A percentile compares a stretch with the other conserved stretches of the same genome.
These are phyloP conservation scores for Dionaea muscipula DNA, from an alignment of 179 eudicot species.

Conservation along the genomic window DNA sequence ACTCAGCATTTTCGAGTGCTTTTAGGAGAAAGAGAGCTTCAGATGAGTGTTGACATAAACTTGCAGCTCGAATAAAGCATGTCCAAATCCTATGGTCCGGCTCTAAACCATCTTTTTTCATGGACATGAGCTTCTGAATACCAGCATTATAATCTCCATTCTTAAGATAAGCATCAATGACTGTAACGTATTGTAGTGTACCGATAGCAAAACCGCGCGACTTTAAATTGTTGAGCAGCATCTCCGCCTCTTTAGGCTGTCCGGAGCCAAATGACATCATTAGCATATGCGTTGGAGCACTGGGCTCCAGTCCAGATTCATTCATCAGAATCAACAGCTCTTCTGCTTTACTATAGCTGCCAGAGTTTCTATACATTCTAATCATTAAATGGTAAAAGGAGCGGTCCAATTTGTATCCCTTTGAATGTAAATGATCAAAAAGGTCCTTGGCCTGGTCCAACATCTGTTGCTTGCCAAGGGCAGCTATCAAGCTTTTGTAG, in stretches of 20 bases:
- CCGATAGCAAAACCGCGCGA: slow-evolving; percentile 39
- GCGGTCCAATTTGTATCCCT: slow-evolving; percentile 66
- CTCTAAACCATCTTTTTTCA: slow-evolving; percentile 70
- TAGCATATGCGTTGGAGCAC: slow-evolving; percentile 90
- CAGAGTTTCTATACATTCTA: slow-evolving; percentile 68
- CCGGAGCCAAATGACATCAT: slow-evolving; percentile 90
- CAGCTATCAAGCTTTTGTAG: slow-evolving; percentile 78
- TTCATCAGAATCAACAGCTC: slow-evolving; percentile 54
- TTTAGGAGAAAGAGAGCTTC: slow-evolving; percentile 58
- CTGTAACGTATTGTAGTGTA: slow-evolving; percentile 70
- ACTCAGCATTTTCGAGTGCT: slow-evolving; percentile 63
- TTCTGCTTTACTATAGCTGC: slow-evolving; percentile 77
- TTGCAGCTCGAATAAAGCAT: slow-evolving; percentile 78
- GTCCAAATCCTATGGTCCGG: slow-evolving; percentile 94
- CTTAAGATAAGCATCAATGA: slow-evolving; percentile 82
- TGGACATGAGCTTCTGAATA: slow-evolving; percentile 59
- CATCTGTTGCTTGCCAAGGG: slow-evolving; percentile 60
- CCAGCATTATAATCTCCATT: slow-evolving; percentile 62
- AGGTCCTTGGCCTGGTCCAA: slow-evolving; percentile 68
- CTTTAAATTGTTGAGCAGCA: slow-evolving; percentile 70
- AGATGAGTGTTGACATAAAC: slow-evolving; percentile 46
- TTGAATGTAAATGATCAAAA: slow-evolving; percentile 47
- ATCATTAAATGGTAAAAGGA: slow-evolving; percentile 92
- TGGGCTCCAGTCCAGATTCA: slow-evolving; percentile 71
- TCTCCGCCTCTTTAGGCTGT: slow-evolving; percentile 80